Evolutionary conservation across 345 rosid species (phyloP).

Genomic region (Boechera divaricarpa): DNA sequence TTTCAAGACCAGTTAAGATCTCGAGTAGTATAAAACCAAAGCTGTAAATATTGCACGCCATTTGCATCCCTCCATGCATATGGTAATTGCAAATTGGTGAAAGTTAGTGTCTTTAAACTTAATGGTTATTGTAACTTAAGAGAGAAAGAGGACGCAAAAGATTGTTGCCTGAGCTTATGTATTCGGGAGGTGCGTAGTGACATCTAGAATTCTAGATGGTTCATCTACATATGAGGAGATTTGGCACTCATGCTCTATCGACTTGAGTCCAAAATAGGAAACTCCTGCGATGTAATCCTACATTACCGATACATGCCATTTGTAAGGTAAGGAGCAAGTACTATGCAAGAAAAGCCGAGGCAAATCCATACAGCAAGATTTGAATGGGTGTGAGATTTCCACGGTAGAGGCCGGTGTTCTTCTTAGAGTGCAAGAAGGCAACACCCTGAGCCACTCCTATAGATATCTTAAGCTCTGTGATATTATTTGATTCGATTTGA

Average conservation of each 20-base stretch:
- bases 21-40: slow-evolving; percentile 13
- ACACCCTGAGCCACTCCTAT: slow-evolving; percentile 3
- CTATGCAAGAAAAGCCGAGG: not conserved
- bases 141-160: not conserved
- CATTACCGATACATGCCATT: not conserved
- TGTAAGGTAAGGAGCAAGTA: not conserved
- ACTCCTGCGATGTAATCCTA: not conserved
- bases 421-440: slow-evolving; percentile 3
- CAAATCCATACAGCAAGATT: not conserved
- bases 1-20: slow-evolving; percentile 6
- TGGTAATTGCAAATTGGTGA: not conserved
- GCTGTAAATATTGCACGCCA: slow-evolving; percentile 22
- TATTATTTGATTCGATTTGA: no score
- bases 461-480: slow-evolving; percentile 18
- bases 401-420: not conserved
- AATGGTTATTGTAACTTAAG: not conserved
- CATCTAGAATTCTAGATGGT: no score
- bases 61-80: slow-evolving; percentile 1
- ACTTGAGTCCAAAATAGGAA: not conserved
- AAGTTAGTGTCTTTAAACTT: not conserved
- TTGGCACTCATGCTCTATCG: no score
- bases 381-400: not conserved
- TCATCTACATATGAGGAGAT: no score
- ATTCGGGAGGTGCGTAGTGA: slow-evolving; percentile 2
- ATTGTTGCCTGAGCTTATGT: not conserved